Evolutionary conservation across 768 basidiomycete genomes (phyloP).

Genomic region (Tricholoma flavovirens): DNA sequence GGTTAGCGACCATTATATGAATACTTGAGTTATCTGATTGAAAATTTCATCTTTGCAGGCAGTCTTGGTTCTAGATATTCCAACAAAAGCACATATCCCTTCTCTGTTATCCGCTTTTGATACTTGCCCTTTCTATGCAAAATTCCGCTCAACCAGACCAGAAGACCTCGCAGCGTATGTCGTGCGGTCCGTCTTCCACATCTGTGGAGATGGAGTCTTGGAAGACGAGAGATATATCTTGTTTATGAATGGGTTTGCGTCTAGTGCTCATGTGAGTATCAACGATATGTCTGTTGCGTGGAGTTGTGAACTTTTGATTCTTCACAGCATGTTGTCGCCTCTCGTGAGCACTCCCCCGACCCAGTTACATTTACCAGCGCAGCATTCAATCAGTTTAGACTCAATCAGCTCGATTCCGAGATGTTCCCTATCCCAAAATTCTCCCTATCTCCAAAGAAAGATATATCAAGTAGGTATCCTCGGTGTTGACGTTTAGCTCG

Average conservation of each 20-base stretch:
- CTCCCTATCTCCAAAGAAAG: constrained; percentile 33
- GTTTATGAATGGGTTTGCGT: constrained; percentile 68
- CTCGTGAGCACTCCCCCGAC: constrained; percentile 54
- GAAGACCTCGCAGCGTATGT: constrained; percentile 35
- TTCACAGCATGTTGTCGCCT: constrained; percentile 69
- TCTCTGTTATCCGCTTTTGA: constrained; percentile 44
- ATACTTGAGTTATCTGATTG: constrained; percentile 1
- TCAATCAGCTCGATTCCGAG: constrained; percentile 63
- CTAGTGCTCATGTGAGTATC: constrained; percentile 50
- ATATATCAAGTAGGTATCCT: constrained; percentile 30
- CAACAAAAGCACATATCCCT: constrained; percentile 51
- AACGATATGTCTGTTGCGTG: background rate
- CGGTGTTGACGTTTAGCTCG: background rate
- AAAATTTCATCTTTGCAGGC: constrained; percentile 32
- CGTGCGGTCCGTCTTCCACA: constrained; percentile 59
- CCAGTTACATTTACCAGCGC: constrained; percentile 70
- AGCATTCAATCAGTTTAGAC: constrained; percentile 63
- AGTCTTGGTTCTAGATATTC: constrained; percentile 67
- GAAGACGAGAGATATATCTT: constrained; percentile 61
- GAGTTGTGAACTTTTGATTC: constrained; percentile 1
- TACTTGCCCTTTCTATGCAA: constrained; percentile 40
- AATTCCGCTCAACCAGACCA: constrained; percentile 39
- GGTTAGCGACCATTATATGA: constrained; percentile 19
- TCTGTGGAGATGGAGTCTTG: constrained; percentile 65
- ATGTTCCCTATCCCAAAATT: constrained; percentile 71